Percentiles rank a stretch among this genome's conserved stretches.
These are phyloP conservation scores for Lecanicillium sp. DNA, from an alignment of 2,329 filamentous ascomycete species.

Conservation along the genomic window DNA sequence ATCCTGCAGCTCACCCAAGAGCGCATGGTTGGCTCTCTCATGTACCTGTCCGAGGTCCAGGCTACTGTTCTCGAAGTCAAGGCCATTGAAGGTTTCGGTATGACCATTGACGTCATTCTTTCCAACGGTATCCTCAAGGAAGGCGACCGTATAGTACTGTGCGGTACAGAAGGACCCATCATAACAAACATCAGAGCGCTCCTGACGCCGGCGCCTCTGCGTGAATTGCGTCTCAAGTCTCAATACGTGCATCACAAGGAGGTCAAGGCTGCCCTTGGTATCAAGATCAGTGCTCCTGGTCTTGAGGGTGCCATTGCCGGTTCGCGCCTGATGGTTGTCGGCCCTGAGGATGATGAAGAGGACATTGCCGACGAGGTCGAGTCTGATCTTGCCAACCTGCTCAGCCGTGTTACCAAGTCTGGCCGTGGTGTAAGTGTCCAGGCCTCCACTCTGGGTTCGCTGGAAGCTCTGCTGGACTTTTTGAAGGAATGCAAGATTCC, in stretches of 20 bases:
- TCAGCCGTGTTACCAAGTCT: conserved; percentile 84
- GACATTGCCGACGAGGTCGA: conserved; percentile 96
- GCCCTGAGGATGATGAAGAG: conserved; percentile 91
- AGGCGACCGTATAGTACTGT: conserved; percentile 89
- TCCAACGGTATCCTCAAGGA: conserved; percentile 93
- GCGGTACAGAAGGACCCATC: conserved; percentile 94
- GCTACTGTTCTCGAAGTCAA: conserved; percentile 98
- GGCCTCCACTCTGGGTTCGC: conserved; percentile 91
- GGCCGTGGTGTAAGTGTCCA: conserved; percentile 95
- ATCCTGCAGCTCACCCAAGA: conserved; percentile 89
- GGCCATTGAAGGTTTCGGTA: conserved; percentile 96
- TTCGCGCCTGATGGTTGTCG: conserved; percentile 87
- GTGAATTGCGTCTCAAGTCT: conserved; percentile 90
- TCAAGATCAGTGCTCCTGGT: conserved; percentile 96
- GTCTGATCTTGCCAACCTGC: conserved; percentile 82
- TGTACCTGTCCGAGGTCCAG: conserved; percentile 97
- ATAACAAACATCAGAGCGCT: conserved; percentile 91
- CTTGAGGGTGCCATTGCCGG: conserved; percentile 95
- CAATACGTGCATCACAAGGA: conserved; percentile 98
- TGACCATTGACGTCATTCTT: conserved; percentile 94
- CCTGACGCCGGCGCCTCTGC: conserved; percentile 84
- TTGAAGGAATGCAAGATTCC: conserved; percentile 93
- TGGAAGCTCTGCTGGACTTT: conserved; percentile 95
- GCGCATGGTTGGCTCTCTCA: conserved; percentile 91
- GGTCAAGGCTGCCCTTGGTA: conserved; percentile 94